phyloP scores from a whole-genome alignment of 768 basidiomycete genomes.

The Psilocybe cyanescens region DNA sequence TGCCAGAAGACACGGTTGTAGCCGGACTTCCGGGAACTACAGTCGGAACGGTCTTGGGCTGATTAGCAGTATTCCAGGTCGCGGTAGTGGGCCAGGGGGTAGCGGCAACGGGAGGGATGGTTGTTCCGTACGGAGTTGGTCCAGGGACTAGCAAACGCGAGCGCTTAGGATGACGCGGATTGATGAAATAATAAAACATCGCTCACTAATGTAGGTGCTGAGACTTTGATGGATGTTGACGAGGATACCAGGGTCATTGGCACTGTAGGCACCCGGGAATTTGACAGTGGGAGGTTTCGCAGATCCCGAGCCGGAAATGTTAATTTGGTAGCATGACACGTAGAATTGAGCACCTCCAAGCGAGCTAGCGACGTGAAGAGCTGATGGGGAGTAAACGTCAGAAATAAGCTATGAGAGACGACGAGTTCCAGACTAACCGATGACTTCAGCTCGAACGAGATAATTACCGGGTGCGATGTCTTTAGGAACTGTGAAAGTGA shows the following conservation, averaged over 20 bases:
- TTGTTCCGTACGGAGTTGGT: constrained; percentile 44
- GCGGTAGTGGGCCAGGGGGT: no score
- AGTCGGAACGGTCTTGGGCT: constrained; percentile 50
- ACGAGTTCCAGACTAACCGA: constrained; percentile 39
- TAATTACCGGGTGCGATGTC: constrained; percentile 69
- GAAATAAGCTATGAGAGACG: constrained; percentile 24
- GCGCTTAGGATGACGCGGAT: not conserved
- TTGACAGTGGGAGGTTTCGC: constrained; percentile 51
- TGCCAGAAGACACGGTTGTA: not conserved
- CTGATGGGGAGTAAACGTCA: constrained; percentile 23
- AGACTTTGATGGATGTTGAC: constrained; percentile 50
- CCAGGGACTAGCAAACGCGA: constrained; percentile 22
- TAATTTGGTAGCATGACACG: constrained; percentile 64
- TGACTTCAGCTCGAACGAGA: constrained; percentile 76
- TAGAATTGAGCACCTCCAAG: constrained; percentile 79
- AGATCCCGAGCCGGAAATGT: constrained; percentile 53
- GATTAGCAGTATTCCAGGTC: constrained; percentile 52
- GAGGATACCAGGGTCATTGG: constrained; percentile 64
- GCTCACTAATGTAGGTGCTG: constrained; percentile 42
- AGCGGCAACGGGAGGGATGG: constrained; percentile 42
- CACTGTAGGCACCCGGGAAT: constrained; percentile 74
- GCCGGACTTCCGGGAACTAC: constrained; percentile 15
- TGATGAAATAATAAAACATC: not conserved
- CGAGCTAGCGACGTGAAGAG: constrained; percentile 60
- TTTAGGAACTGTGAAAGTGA: constrained; percentile 53